A percentile compares a stretch with the other conserved stretches of the same genome.
Evolutionary conservation across 495 filamentous ascomycete species (phyloP).

Genomic region (Alectoria sarmentosa): DNA sequence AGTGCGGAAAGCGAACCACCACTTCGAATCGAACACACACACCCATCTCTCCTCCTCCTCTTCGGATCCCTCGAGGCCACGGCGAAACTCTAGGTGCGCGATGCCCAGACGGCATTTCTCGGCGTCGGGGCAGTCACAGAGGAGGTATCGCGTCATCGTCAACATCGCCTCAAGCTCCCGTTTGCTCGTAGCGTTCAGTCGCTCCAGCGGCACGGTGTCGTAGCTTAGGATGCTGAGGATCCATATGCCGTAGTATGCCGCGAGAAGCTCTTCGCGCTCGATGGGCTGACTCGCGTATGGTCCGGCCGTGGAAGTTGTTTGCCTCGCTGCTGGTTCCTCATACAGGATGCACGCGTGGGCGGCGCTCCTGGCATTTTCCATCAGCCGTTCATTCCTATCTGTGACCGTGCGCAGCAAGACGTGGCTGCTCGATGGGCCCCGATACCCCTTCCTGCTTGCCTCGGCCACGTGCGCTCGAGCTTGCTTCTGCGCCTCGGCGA

Average conservation of each 20-base stretch:
- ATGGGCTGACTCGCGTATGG: background rate
- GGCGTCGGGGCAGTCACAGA: background rate
- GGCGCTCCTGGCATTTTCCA: no score
- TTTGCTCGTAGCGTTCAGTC: background rate
- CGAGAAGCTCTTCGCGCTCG: background rate
- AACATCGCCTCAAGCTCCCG: background rate
- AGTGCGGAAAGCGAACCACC: no score
- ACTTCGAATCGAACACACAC: no score
- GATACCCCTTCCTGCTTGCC: no score
- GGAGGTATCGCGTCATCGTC: background rate
- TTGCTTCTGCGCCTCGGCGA: no score
- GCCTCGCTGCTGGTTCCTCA: background rate
- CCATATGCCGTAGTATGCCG: background rate
- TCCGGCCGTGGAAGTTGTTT: background rate
- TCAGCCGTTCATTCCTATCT: no score
- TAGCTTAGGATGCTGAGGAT: background rate
- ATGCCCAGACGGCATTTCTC: background rate
- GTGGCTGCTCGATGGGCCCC: no score
- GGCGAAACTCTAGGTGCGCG: no score
- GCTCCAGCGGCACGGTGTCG: background rate
- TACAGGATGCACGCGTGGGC: background rate
- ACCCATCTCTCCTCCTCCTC: no score
- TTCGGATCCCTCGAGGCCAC: no score
- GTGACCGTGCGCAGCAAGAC: no score
- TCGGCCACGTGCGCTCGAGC: no score